A percentile compares a stretch with the other conserved stretches of the same genome.
Conservation (phyloP, 495 filamentous ascomycete genomes). For the Annulohypoxylon stygium region DNA sequence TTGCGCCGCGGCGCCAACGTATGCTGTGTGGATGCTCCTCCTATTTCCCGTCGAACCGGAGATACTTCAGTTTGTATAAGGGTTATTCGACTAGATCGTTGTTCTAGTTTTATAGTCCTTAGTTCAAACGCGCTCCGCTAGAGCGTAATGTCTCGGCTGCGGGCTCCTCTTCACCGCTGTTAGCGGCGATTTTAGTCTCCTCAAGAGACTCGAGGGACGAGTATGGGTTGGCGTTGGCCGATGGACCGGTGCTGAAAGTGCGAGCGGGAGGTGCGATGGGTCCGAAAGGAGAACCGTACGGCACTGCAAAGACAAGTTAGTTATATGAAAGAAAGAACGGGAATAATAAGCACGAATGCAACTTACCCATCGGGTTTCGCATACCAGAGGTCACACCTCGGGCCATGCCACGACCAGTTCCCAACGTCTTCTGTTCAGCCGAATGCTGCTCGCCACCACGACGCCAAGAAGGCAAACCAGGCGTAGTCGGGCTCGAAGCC, state of each 20-base stretch:
- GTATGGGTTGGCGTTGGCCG: conserved; percentile 29
- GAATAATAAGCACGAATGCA: not conserved
- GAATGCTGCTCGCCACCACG: conserved; percentile 15
- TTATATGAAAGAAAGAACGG: not conserved
- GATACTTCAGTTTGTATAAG: not conserved
- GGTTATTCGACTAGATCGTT: not conserved
- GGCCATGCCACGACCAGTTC: conserved; percentile 8
- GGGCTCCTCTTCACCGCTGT: conserved; percentile 3
- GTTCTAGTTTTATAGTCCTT: not conserved
- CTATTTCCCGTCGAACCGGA: not conserved
- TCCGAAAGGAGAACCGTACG: conserved; percentile 43
- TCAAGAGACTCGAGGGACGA: conserved; percentile 35
- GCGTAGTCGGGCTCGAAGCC: not conserved
- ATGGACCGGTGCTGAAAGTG: conserved; percentile 3
- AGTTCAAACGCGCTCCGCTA: conserved; percentile 30
- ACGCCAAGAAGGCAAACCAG: conserved; percentile 32
- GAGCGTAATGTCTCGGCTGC: not conserved
- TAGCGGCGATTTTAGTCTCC: not conserved
- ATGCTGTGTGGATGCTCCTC: not conserved
- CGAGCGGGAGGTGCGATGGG: conserved; percentile 43
- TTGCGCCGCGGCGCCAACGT: not conserved
- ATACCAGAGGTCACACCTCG: conserved; percentile 3
- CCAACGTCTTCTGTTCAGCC: conserved; percentile 28
- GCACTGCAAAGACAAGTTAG: conserved; percentile 22
- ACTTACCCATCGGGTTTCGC: conserved; percentile 25